Conservation (phyloP, 768 basidiomycete species). For the Lactarius pseudohatsudake region DNA sequence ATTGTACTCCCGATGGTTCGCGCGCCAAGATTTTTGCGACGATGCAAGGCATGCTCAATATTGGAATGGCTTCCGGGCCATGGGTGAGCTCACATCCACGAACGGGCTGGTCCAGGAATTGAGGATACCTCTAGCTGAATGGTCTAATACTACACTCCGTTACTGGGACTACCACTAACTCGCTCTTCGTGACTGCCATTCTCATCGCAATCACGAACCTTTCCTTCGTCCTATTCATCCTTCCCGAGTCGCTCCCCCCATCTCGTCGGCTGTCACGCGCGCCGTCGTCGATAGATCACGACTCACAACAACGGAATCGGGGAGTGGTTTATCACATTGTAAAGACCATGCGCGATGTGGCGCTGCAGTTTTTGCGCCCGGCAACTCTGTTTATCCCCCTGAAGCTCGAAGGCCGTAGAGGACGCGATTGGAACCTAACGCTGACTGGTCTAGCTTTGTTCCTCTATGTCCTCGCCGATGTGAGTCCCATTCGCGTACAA, state of each 20-base stretch:
- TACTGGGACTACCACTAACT: conserved; percentile 12
- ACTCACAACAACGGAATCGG: conserved; percentile 9
- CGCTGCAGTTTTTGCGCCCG: conserved; percentile 25
- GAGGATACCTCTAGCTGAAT: conserved; percentile 21
- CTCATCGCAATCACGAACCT: conserved; percentile 25
- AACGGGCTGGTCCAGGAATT: background rate
- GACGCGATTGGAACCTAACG: conserved; percentile 29
- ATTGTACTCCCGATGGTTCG: conserved; percentile 29
- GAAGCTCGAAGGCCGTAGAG: conserved; percentile 25
- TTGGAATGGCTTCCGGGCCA: conserved; percentile 29
- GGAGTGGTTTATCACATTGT: conserved; percentile 3
- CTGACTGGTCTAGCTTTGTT: conserved; percentile 28
- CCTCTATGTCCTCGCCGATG: conserved; percentile 27
- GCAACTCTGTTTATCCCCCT: conserved; percentile 25
- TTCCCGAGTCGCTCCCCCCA: conserved; percentile 28
- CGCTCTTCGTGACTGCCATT: conserved; percentile 26
- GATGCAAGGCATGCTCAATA: conserved; percentile 30
- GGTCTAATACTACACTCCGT: conserved; percentile 23
- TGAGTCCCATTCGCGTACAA: conserved; percentile 4
- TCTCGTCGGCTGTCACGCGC: conserved; percentile 16
- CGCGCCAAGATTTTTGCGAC: conserved; percentile 30
- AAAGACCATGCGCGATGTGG: conserved; percentile 1
- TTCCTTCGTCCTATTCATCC: conserved; percentile 23
- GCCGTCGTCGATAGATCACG: conserved; percentile 1
- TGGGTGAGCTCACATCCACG: conserved; percentile 23